Evolutionary conservation across 1,139 yeast genomes (phyloP), one percentile per base, ranked within the genome.

Genomic region (Saccharomycopsis crataegensis): DNA sequence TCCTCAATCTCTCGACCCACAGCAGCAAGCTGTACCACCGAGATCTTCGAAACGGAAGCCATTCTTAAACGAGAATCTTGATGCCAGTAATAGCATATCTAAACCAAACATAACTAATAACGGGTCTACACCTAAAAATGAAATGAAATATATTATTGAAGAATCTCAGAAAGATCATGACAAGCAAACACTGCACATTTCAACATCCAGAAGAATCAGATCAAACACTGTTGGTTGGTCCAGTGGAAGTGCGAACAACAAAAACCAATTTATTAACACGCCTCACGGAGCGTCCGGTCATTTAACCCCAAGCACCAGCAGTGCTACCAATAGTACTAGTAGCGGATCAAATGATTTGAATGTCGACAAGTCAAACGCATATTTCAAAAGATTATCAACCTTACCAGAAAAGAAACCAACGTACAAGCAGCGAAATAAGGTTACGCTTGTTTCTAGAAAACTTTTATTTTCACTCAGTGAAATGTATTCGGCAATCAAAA

Each of bases 381-480:
- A 56, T 48, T 56, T 56, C 42, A 43, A 52, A n/a, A 43, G 58
- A 28, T 34, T 53, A 17, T 50, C 54, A 4, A 48, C 54, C 9
- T 31, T 56, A 12, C 58, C 58, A 6, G 58, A 55, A 37, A 46
- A 47, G 46, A 49, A 44, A 43, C 49, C 50, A 12, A 47, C 14
- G 3, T 42, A n/a, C 33, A 47, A 44, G 46, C 57, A 43, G 43
- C 49, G 50, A 38, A 36, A 22, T 40, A 51, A 68, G 1, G 64
- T 75, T 1, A 63, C 75, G 6, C 68, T 67, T 52, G 76, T 71
- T 0, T 70, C 78, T 1, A 61, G 79, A 56, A 76, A 76, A 59
- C 63, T 76, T 3, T 63, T 76, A 36, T 76, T 75, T 60, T 69
- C 77, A 1, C 73, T 75, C 50, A 74, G 78, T 59, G 80, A 76